Evolutionary conservation across 768 basidiomycete genomes (phyloP), one percentile per base, ranked within the genome.

Genomic region (Calocybe cyanea): DNA sequence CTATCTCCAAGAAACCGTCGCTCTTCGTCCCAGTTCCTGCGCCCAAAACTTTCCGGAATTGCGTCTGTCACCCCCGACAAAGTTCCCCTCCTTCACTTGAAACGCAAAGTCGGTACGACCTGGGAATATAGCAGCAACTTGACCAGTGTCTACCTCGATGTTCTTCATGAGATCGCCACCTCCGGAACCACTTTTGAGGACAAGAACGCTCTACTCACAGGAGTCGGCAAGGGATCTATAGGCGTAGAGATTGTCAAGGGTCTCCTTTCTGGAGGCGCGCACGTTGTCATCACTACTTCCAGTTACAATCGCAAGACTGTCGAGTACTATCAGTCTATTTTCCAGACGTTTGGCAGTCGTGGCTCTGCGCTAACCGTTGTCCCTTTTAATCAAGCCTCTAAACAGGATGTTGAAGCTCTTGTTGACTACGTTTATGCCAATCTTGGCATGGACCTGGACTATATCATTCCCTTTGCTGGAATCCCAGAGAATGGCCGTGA

Each of bases 81-180:
- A 57, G 75, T 96, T 19, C 96, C 96, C 15, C 81, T 98, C 28
- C 80, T 99, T 14, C 94, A 98, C 63, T 72, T 99, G 53, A 98
- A 98, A 76, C 85, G 96, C 64, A 96, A 93, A 71, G 90, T 95
- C 24, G 96, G 95, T 30, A 80, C 79, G 14, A 85, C 77, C 57
- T 98, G 95, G 93, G 92, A 95, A 61, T 99, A 98, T 71, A 93
- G 90, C 58, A 92, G 88, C 69, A 98, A 98, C 67, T 73, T 99
- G 43, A 98, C 95, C 8, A 81, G 90, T 43, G 88, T 91, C 18
- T 97, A 99, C 66, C 81, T 99, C 53, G 96, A 99, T 59, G 87
- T 99, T 55, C 75, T 99, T 25, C 91, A 94, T 61, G 96, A 99
- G 68, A 98, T 99, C 56, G 96, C 96, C 4, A 97, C 96, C 0